Evolutionary conservation across 176 grass and related monocot genomes (phyloP).

Genomic region (Phoenix roebelenii): DNA sequence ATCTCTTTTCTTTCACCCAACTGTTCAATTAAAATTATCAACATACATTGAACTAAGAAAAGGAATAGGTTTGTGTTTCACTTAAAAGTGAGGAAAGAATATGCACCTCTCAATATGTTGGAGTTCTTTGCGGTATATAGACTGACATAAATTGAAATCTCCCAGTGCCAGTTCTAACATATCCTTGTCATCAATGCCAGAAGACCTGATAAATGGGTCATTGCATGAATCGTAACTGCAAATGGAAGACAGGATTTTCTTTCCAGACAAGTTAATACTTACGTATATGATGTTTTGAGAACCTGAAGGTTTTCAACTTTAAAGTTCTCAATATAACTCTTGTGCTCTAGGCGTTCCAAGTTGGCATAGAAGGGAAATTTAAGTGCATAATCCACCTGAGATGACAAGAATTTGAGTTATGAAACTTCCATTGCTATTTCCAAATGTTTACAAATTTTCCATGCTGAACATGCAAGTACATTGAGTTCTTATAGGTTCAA

Average conservation of each 20-base stretch:
- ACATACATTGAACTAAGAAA: too few relatives aligned
- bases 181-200: slow-evolving; percentile 20
- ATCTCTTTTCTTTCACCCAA: slow-evolving; percentile 47
- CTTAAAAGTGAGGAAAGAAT: neutral
- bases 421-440: neutral
- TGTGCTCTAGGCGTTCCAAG: slow-evolving; percentile 69
- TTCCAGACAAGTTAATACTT: slow-evolving; percentile 18
- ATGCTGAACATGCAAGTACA: too few relatives aligned
- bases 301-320: slow-evolving; percentile 15
- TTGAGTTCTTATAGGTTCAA: neutral
- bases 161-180: slow-evolving; percentile 27
- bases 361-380: slow-evolving; percentile 53
- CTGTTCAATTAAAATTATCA: slow-evolving; percentile 14
- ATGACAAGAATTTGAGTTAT: slow-evolving; percentile 9
- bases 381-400: slow-evolving; percentile 53
- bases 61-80: neutral
- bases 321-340: slow-evolving; percentile 59
- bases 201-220: slow-evolving; percentile 30
- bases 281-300: slow-evolving; percentile 43
- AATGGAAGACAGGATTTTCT: neutral
- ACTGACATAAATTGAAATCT: slow-evolving; percentile 49
- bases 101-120: slow-evolving; percentile 46
- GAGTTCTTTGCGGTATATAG: slow-evolving; percentile 48
- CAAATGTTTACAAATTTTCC: neutral
- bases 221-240: neutral